These are phyloP conservation scores for Aspergillus coremiiformis DNA, from an alignment of 495 filamentous ascomycete genomes.

Conservation along the genomic window DNA sequence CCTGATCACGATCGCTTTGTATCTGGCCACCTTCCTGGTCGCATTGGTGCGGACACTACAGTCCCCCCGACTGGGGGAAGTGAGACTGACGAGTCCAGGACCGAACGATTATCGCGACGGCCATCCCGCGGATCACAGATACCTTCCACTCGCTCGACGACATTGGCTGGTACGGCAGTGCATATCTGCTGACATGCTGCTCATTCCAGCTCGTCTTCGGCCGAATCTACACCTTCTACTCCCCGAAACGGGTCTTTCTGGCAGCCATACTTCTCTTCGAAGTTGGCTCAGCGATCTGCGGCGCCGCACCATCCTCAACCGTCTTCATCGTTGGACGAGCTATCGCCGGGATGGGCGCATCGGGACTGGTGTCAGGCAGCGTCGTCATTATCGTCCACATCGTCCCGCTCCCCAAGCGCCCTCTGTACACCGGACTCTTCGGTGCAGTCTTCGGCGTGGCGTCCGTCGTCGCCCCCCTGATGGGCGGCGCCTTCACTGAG, in stretches of 20 bases:
- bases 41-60: background rate
- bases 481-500: constrained; percentile 43
- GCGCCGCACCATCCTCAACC: constrained; percentile 57
- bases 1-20: too few species aligned
- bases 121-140: constrained; percentile 22
- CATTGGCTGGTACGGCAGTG: constrained; percentile 46
- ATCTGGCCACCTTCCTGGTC: too few species aligned
- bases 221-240: constrained; percentile 31
- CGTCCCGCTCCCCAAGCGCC: constrained; percentile 46
- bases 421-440: constrained; percentile 40
- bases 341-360: constrained; percentile 66
- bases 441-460: constrained; percentile 47
- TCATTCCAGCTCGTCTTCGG: constrained; percentile 42
- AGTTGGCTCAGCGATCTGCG: constrained; percentile 63
- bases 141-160: constrained; percentile 24
- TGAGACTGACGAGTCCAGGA: constrained; percentile 27
- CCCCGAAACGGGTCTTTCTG: constrained; percentile 34
- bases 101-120: constrained; percentile 17
- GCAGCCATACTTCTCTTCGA: constrained; percentile 50
- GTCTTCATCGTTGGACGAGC: constrained; percentile 73
- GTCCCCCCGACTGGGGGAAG: too few species aligned
- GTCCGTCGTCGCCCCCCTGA: constrained; percentile 24
- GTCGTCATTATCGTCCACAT: constrained; percentile 50
- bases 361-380: constrained; percentile 49
- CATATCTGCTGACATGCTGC: constrained; percentile 39